Evolutionary conservation across 331 rosid species (phyloP).

Genomic region (Telfairia occidentalis): DNA sequence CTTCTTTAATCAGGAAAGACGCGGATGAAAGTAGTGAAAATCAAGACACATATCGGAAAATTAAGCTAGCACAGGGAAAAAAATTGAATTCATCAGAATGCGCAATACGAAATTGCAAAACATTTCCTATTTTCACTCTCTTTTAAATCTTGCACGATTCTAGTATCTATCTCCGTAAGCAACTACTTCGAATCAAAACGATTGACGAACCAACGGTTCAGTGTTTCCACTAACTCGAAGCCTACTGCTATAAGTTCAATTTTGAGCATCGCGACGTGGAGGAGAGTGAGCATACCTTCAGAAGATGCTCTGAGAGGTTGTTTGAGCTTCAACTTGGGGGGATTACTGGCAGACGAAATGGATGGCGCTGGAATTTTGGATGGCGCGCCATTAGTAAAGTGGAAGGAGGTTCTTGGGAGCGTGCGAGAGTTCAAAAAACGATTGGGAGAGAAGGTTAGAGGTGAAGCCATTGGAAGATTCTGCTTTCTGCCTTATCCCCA

Average conservation of each 20-base stretch:
- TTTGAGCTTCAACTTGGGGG: conserved; percentile 31
- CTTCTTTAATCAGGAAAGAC: background rate
- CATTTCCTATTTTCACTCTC: background rate
- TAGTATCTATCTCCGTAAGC: background rate
- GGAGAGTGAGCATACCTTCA: conserved; percentile 36
- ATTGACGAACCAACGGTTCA: background rate
- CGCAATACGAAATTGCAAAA: background rate
- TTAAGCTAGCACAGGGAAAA: too few species aligned
- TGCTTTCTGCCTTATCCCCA: conserved; percentile 4
- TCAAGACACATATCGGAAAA: too few species aligned
- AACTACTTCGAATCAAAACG: background rate
- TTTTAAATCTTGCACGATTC: background rate
- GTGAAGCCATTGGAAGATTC: conserved; percentile 31
- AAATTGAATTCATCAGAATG: background rate
- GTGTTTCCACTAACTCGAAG: background rate
- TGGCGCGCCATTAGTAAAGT: background rate
- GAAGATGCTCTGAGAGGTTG: conserved; percentile 34
- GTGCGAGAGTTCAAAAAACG: conserved; percentile 18
- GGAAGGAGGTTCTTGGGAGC: conserved; percentile 12
- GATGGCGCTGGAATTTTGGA: conserved; percentile 12
- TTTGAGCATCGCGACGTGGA: background rate
- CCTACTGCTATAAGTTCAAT: background rate
- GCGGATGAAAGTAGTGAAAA: background rate
- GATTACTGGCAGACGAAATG: conserved; percentile 15
- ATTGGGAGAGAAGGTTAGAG: conserved; percentile 23